These are phyloP conservation scores for Chenopodium berlandieri DNA, from an alignment of 148 eudicot species.

Conservation along the genomic window DNA sequence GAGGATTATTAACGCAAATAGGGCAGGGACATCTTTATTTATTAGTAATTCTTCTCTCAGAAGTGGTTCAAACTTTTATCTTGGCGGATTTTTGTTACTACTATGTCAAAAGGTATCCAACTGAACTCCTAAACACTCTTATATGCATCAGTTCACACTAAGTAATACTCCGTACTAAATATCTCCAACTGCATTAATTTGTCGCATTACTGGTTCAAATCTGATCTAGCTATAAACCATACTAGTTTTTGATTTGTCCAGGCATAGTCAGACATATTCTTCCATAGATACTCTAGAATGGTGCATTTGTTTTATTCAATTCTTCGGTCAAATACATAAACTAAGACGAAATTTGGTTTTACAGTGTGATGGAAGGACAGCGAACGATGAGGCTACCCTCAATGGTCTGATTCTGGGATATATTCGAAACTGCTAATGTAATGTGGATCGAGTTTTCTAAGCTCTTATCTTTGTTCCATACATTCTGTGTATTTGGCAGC, in stretches of 20 bases:
- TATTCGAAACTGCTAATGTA: too few species aligned
- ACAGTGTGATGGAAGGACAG: slow-evolving; percentile 53
- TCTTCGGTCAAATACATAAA: not conserved
- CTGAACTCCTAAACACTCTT: not conserved
- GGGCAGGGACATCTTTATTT: slow-evolving; percentile 61
- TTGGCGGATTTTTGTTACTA: slow-evolving; percentile 79
- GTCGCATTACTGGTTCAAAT: not conserved
- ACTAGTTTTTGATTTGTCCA: too few species aligned
- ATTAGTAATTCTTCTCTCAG: slow-evolving; percentile 45
- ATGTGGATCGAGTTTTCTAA: too few species aligned
- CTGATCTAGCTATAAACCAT: not conserved
- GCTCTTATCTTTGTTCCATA: too few species aligned
- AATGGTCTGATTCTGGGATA: not conserved
- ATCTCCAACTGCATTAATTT: not conserved
- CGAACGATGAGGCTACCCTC: slow-evolving; percentile 49
- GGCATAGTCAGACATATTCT: too few species aligned
- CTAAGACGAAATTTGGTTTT: slow-evolving; percentile 11
- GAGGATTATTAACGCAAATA: slow-evolving; percentile 36
- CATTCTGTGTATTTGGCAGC: too few species aligned
- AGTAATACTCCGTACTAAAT: too few species aligned
- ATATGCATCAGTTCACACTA: too few species aligned
- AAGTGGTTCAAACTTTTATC: slow-evolving; percentile 68
- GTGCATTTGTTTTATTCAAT: too few species aligned
- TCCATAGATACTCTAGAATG: too few species aligned
- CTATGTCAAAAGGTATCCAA: slow-evolving; percentile 59